These are phyloP conservation scores for Jasminum sambac DNA, from an alignment of 257 asterid species.

Conservation along the genomic window DNA sequence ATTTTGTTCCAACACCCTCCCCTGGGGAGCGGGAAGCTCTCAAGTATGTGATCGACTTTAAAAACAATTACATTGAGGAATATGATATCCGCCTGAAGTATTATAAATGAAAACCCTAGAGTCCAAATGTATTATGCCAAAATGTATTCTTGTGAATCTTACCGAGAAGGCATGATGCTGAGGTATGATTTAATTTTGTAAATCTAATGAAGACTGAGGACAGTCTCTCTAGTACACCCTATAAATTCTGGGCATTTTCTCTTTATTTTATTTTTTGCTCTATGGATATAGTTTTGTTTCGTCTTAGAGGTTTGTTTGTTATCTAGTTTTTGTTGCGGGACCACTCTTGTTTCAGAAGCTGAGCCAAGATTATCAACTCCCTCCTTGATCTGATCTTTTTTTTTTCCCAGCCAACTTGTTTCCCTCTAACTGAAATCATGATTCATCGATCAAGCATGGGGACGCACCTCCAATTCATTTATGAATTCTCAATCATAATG, in stretches of 20 bases:
- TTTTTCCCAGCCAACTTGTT: constrained; percentile 1
- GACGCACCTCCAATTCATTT: not conserved
- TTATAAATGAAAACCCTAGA: not conserved
- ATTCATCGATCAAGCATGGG: not conserved
- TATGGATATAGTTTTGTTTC: not conserved
- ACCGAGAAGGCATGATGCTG: not conserved
- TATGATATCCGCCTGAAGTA: not conserved
- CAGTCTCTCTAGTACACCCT: not conserved
- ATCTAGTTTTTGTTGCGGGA: not conserved
- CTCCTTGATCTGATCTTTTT: not conserved
- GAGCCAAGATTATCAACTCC: not conserved
- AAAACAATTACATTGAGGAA: not conserved
- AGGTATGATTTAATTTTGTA: not conserved
- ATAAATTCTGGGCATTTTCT: not conserved
- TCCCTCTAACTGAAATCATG: constrained; percentile 8
- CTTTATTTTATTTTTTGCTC: not conserved
- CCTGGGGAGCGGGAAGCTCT: constrained; percentile 15
- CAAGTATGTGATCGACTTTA: not conserved
- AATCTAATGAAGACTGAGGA: not conserved
- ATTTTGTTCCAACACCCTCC: constrained; percentile 9
- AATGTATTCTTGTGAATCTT: not conserved
- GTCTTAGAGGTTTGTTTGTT: not conserved
- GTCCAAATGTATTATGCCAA: not conserved
- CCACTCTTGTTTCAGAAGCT: no score
- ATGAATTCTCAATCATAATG: constrained; percentile 11